Base-by-base conservation (phyloP, 768 basidiomycete species). In the Podaxis sp. region DNA sequence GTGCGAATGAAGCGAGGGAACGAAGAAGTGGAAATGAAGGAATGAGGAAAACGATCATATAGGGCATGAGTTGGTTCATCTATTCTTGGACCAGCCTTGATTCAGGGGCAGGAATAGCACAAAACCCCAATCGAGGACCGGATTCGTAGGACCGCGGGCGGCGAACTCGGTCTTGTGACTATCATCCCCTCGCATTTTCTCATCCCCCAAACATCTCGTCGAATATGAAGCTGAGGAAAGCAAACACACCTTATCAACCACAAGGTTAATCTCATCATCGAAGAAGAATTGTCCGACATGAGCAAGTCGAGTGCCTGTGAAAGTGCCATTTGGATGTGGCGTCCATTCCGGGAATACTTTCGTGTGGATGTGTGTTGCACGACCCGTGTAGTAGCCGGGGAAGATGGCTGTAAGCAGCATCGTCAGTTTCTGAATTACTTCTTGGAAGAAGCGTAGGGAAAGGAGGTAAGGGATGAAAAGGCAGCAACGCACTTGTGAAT, bases 241-340 rank as follows among this genome's bases (percentile, higher is more conserved):
- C 16, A 25, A 11, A 63, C 73, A 23, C 32, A 78, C 78, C 67
- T 81, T 78, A 63, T 82, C 81, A 11, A 84, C 69, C 14, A 77
- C 70, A 40, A 76, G 62, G 61, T 82, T 82, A 48, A 82, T 69
- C 2, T 79, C 79, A 61, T 84, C 82, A 44, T 83, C 81, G 53
- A 84, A 84, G 75, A 83, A 84, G 67, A 80, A 83, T 62, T 84
- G 82, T 1, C 82, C 82, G 14, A 74, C 73, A 64, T 84, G 82
- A 1, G 73, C 68, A 2, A 82, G 73, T 5, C 76, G 72, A 1
- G 74, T 73, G n/a, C 77, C 76, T 18, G 66, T 71, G 70, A 79
- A 83, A 0, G 79, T 78, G 44, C 76, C 76, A 64, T 81, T 82
- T 5, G 73, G 71, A 18, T 77, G 71, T 1, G 70, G 63, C 0